Evolutionary conservation across 495 filamentous ascomycete species (phyloP), one percentile per base, ranked within the genome.

Genomic region (Talaromyces wortmannii): DNA sequence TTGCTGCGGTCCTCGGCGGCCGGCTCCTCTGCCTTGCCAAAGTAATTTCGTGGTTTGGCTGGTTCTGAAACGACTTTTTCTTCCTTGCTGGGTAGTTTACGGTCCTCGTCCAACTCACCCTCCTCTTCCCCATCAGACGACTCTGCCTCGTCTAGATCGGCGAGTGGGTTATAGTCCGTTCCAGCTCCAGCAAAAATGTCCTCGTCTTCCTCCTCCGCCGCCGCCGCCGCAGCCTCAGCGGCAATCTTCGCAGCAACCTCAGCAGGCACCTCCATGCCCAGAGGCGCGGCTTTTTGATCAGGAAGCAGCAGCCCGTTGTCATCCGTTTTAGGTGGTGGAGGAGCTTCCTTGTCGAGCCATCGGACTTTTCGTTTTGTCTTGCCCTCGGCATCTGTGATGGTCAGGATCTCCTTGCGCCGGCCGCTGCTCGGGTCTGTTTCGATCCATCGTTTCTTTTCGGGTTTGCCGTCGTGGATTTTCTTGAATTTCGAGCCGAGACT

Each of bases 121-220:
- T 29, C 45, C 30, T n/a, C 11, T 32, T 79, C 71, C 7, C 80
- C 75, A 7, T 77, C 74, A 7, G 63, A 73, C 1, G 68, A 69
- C 6, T 80, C 77, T 5, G 78, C 81, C 16, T 79, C 78, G 23
- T 77, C 83, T 23, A 95, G 61, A 16, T 78, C 87, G 1, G 84
- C 91, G 36, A 97, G 78, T 5, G 94, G 95, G 67, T 98, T 81
- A 65, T 96, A 98, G 61, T 94, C 90, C 23, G 81, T 81, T 5
- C 88, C 94, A 2, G 83, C 90, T 32, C 87, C 94, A 48, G 86
- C 90, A 63, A 98, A 98, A 18, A 98, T 98, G 52, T 88, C 85
- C 44, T 83, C 80, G 44, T 82, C 78, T 51, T 78, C 77, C n/a
- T 31, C 36, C 13, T 83, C 78, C 57, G 78, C 78, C 31, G 68